A percentile compares a stretch with the other conserved stretches of the same genome.
Conservation (phyloP, 371 early-diverging fungal genomes). For the Lichtheimia ramosa region DNA sequence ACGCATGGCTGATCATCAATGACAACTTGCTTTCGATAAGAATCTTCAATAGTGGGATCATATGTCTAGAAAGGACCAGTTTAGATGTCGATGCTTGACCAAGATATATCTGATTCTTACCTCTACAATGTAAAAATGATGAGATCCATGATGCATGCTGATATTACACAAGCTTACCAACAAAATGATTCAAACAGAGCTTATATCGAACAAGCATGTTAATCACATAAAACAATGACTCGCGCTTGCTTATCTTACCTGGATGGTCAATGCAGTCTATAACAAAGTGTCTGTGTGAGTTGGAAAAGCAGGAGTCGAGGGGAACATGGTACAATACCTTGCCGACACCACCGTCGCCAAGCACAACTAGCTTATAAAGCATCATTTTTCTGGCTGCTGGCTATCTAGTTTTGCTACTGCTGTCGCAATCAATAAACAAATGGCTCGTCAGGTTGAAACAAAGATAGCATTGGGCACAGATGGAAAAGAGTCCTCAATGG, state of each 20-base stretch:
- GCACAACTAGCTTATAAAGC: slow-evolving; percentile 22
- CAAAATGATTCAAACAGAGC: slow-evolving; percentile 74
- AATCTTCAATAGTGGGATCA: slow-evolving; percentile 97
- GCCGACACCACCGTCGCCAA: slow-evolving; percentile 28
- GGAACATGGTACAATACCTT: slow-evolving; percentile 8
- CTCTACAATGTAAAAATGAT: slow-evolving; percentile 8
- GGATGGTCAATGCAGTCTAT: slow-evolving; percentile 21
- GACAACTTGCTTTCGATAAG: slow-evolving; percentile 95
- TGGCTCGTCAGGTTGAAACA: not conserved
- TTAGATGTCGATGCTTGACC: not conserved
- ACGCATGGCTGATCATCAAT: slow-evolving; percentile 93
- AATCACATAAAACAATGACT: no score
- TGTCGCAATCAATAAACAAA: not conserved
- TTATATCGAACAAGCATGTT: slow-evolving; percentile 3
- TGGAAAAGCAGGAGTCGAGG: not conserved
- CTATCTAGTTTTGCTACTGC: no score
- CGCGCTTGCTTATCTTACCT: slow-evolving; percentile 8
- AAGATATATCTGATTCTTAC: not conserved
- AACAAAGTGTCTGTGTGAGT: not conserved
- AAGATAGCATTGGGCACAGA: no score
- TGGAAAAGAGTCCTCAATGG: no score
- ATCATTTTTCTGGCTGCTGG: slow-evolving; percentile 15
- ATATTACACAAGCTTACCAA: slow-evolving; percentile 37
- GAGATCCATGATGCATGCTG: not conserved
- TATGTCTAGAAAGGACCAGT: slow-evolving; percentile 39